These are phyloP conservation scores for Aspergillus campestris DNA, from an alignment of 495 filamentous ascomycete species.

Conservation along the genomic window DNA sequence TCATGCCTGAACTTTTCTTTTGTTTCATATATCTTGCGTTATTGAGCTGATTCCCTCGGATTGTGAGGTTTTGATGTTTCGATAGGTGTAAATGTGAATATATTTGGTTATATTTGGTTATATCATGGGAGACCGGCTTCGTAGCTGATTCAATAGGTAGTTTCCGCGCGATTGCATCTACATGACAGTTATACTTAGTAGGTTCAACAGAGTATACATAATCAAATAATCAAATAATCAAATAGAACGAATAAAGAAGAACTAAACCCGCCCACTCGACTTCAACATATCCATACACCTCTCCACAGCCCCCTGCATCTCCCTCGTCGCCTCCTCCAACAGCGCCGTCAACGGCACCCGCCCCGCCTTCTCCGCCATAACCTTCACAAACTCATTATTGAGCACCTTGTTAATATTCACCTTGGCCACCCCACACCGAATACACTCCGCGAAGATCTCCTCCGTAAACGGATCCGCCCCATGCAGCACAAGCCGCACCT, in stretches of 20 bases:
- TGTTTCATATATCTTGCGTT: constrained; percentile 6
- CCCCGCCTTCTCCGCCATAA: constrained; percentile 58
- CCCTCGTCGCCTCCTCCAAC: constrained; percentile 62
- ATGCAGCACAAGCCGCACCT: constrained; percentile 65
- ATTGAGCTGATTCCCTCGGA: constrained; percentile 14
- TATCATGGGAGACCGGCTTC: no score
- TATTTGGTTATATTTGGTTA: constrained; percentile 17
- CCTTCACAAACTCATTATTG: constrained; percentile 59
- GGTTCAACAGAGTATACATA: not conserved
- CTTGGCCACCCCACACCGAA: constrained; percentile 64
- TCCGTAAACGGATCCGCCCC: constrained; percentile 68
- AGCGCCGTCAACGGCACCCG: constrained; percentile 58
- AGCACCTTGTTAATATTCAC: constrained; percentile 80
- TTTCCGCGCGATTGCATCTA: not conserved
- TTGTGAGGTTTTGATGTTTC: constrained; percentile 34
- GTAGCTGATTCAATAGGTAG: not conserved
- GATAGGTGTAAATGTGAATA: constrained; percentile 42
- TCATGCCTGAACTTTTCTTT: constrained; percentile 11
- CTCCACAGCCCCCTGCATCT: constrained; percentile 71
- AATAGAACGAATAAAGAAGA: constrained; percentile 16
- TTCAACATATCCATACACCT: constrained; percentile 64
- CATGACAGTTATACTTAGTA: not conserved
- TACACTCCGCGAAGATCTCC: constrained; percentile 59
- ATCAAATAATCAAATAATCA: not conserved
- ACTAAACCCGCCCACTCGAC: constrained; percentile 45